These are phyloP conservation scores for Phaeoacremonium minimum DNA, from an alignment of 2,329 filamentous ascomycete genomes.

Conservation along the genomic window DNA sequence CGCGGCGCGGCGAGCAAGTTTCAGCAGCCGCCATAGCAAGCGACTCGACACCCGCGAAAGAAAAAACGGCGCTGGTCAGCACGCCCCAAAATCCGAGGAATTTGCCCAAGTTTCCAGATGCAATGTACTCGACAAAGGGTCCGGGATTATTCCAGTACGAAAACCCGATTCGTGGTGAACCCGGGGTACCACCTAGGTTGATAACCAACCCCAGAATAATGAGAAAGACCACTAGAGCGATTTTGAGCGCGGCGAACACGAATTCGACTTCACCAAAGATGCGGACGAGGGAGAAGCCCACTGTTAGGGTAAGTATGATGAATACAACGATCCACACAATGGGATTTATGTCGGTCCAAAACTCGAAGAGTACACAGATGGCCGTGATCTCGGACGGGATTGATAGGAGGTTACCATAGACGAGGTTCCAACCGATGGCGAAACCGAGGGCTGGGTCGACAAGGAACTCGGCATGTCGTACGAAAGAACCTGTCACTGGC, in stretches of 20 bases:
- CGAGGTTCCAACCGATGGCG: conserved; percentile 49
- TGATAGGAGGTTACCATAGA: conserved; percentile 49
- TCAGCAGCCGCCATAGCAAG: conserved; percentile 53
- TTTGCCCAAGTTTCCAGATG: conserved; percentile 48
- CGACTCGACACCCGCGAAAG: conserved; percentile 45
- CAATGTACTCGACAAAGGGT: conserved; percentile 63
- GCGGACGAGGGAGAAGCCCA: conserved; percentile 54
- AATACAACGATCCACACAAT: conserved; percentile 48
- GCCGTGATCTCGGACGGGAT: conserved; percentile 60
- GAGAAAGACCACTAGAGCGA: conserved; percentile 57
- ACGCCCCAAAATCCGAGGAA: conserved; percentile 58
- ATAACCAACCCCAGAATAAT: conserved; percentile 60
- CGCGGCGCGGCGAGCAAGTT: conserved; percentile 43
- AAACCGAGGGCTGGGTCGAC: conserved; percentile 58
- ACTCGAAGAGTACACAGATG: conserved; percentile 57
- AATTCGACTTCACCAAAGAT: conserved; percentile 58
- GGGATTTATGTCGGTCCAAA: conserved; percentile 56
- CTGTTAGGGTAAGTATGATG: conserved; percentile 47
- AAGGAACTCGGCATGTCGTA: conserved; percentile 55
- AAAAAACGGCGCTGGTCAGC: conserved; percentile 40
- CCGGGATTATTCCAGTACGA: conserved; percentile 66
- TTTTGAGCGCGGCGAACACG: conserved; percentile 48
- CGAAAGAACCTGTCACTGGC: conserved; percentile 60
- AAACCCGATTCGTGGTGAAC: conserved; percentile 58
- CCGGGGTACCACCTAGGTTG: conserved; percentile 57